These are phyloP conservation scores for Lablab purpureus DNA, from an alignment of 306 rosid genomes.

Conservation along the genomic window DNA sequence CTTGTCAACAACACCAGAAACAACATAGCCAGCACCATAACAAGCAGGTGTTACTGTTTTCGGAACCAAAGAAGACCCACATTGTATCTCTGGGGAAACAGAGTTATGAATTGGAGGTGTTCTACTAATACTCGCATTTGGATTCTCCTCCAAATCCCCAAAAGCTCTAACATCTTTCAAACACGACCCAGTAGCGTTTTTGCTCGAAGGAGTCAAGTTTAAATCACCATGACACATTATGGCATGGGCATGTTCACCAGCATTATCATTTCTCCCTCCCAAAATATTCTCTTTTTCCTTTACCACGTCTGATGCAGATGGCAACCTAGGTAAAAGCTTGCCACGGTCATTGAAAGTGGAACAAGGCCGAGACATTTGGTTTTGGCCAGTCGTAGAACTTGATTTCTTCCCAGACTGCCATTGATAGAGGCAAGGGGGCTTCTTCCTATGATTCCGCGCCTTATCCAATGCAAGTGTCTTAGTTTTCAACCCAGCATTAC, in stretches of 20 bases:
- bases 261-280: constrained; percentile 46
- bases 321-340: constrained; percentile 35
- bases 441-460: constrained; percentile 44
- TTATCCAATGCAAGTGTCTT: constrained; percentile 43
- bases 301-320: constrained; percentile 48
- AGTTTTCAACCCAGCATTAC: constrained; percentile 37
- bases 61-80: constrained; percentile 61
- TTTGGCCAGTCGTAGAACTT: constrained; percentile 48
- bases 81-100: constrained; percentile 84
- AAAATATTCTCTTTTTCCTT: constrained; percentile 45
- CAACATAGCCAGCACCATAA: constrained; percentile 82
- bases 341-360: constrained; percentile 47
- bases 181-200: constrained; percentile 46
- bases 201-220: constrained; percentile 59
- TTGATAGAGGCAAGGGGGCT: constrained; percentile 65
- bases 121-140: constrained; percentile 46
- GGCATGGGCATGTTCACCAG: constrained; percentile 42
- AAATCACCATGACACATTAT: constrained; percentile 45
- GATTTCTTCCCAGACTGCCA: constrained; percentile 70
- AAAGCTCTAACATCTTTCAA: constrained; percentile 41
- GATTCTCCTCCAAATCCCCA: constrained; percentile 49
- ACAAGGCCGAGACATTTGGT: constrained; percentile 50
- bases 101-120: constrained; percentile 83
- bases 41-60: constrained; percentile 62
- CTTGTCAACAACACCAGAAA: constrained; percentile 83